Base-by-base conservation (phyloP, 2,329 filamentous ascomycete species). In the Arthrinium phaeospermum region DNA sequence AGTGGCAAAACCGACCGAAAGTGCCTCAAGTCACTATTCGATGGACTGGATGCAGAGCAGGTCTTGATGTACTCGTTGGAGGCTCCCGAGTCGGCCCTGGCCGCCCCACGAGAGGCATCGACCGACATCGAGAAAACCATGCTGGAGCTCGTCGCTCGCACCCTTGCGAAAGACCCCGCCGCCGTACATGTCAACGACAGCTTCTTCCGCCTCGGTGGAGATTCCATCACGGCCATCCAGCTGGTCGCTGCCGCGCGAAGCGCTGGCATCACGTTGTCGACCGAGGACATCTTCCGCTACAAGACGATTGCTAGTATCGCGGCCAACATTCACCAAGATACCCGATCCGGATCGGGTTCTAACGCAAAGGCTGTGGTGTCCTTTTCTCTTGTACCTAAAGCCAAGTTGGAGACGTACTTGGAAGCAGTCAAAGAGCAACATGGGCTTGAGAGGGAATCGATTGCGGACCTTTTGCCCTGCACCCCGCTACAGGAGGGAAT, bases 201-300 rank as follows among this genome's bases (percentile, higher is more conserved):
- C 70, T 76, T 76, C 70, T 75, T 76, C 67, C 70, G 64, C 22
- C 70, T 76, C 2, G 75, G 75, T n/a, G 75, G 75, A 4, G 74
- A 76, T 71, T 76, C 75, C 1, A 68, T 75, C 53, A 30, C 67
- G 2, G 71, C 73, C 45, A 49, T 67, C 7, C 37, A 67, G 10
- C 53, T 49, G 22, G 53, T 64, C 30, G 46, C 70, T 19, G 57
- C 70, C 1, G 53, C 45, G 7, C 45, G 68, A 2, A 69, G 85
- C 41, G 82, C 78, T 8, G 85, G 86, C 1, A 80, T 83, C 0
- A 79, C 83, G 24, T 81, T 85, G 46, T 85, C 86, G 77, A 75
- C 70, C 75, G 76, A 64, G 81, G 37, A 45, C 4, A 72, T 47
- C 27, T 57, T 71, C 47, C 57, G 57, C 34, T 19, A 64, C 19